Evolutionary conservation across 352 stramenopile genomes (phyloP), one percentile per base, ranked within the genome.

Genomic region (Pythium coloratum): DNA sequence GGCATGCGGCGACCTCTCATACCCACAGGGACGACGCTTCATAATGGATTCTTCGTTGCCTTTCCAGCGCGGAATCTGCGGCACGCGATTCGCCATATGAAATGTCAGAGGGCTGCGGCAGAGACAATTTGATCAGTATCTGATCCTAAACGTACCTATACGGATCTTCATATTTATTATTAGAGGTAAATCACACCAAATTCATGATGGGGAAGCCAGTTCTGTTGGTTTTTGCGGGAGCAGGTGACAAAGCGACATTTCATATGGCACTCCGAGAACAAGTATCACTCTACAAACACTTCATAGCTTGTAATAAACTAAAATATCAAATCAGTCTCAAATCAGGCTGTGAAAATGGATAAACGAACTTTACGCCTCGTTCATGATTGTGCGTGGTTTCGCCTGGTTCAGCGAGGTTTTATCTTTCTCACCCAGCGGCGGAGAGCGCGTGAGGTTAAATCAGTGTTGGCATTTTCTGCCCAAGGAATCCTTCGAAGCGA

Each of bases 391-490:
- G 55, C 12, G 55, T 61, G 55, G 55, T 33, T 61, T 49, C 57
- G 13, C 32, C 64, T 62, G 8, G 28, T 28, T 12, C 3, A 6
- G 18, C 20, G 14, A 26, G 58, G 47, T 55, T 50, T 62, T 53
- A 38, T 62, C 36, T 24, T 28, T 8, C 10, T 13, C 50, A 24
- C 24, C 50, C 24, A 34, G 24, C 50, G 18, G 54, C n/a, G 36
- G 49, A 16, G 46, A 36, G 5, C 9, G 12, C 14, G 12, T 64
- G 62, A 73, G 67, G 67, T 73, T 73, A 73, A 73, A 73, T 73
- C 67, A 73, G 67, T 73, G 28, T 61, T 34, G 55, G 24, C 32
- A 18, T 12, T 57, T 47, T 58, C 14, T 14, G 14, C 40, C 8
- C 1, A 10, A 58, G 55, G 56, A 61, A 59, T 71, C 66, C 65